Evolutionary conservation across 371 early-diverging fungal species (phyloP), one percentile per base, ranked within the genome.

Genomic region (Sporodiniella umbellata): DNA sequence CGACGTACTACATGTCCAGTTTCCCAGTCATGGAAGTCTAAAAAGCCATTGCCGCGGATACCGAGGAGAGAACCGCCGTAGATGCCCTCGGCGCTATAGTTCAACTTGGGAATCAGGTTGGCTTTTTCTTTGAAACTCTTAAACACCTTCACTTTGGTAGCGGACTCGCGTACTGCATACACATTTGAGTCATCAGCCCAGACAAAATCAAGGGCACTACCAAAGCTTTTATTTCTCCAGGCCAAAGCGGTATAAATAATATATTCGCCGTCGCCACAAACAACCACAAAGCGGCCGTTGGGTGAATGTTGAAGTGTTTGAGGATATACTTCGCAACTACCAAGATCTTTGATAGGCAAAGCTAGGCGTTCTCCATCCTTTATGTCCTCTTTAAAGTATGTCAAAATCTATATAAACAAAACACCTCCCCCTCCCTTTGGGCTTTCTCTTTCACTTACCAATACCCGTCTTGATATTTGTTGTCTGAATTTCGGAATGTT

Each of bases 181-280:
- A 93, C 85, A 62, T 95, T 96, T 15, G 93, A 90, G 70, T 97
- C 95, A 49, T 80, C 70, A 19, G 94, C 94, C 99, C 99, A 99
- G 5, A 92, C 98, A 81, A 97, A 95, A 56, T 95, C 96, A 37
- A 92, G 69, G 8, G 90, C 98, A 33, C 81, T 86, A 8, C 99
- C 99, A 66, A 96, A 99, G 54, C 89, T 87, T 84, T 99, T 99
- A 83, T 98, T 99, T 68, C 99, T 84, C 99, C 98, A 99, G 0
- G 98, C 95, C 30, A 99, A 80, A 11, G 99, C 97, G 8, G 99
- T 99, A 74, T 99, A 99, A 56, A 99, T 96, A 58, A 98, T 98
- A 67, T 94, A 99, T 75, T 99, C 98, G 33, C 96, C 97, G 62
- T 99, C 98, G 38, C 99, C 99, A 58, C 96, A 96, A 8, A 96